These are phyloP conservation scores for Chlamydomonas applanata DNA, from an alignment of 139 green algal genomes.

Conservation along the genomic window DNA sequence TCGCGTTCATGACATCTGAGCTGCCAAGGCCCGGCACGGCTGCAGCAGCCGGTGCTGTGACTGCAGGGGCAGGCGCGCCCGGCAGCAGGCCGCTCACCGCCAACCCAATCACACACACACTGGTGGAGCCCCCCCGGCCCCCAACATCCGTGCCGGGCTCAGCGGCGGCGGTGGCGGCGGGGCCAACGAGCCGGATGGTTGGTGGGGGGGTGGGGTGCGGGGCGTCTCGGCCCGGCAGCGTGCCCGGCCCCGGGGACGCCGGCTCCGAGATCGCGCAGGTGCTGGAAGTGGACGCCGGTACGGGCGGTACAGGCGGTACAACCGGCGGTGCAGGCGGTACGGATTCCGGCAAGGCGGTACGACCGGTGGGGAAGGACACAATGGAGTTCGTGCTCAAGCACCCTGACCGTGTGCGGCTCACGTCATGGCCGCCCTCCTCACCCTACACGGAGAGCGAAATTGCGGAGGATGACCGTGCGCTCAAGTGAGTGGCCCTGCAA, in stretches of 20 bases:
- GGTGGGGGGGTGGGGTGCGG: background rate
- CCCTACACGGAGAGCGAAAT: background rate
- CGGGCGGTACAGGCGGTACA: background rate
- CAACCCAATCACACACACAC: conserved; percentile 1
- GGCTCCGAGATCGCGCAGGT: conserved; percentile 3
- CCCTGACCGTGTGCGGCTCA: background rate
- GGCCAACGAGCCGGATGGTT: background rate
- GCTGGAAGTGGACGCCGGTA: background rate
- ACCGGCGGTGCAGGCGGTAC: background rate
- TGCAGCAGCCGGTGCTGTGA: background rate
- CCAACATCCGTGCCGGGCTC: background rate
- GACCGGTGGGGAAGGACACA: conserved; percentile 10
- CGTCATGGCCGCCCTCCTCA: background rate
- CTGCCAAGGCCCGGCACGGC: background rate
- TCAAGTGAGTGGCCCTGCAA: conserved; percentile 3
- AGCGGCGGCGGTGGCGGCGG: background rate
- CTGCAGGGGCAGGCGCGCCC: background rate
- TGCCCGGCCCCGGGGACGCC: background rate
- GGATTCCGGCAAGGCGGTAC: too few species aligned
- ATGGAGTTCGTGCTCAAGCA: conserved; percentile 18
- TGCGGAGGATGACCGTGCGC: background rate
- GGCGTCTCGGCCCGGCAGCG: background rate
- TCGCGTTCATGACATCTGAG: background rate
- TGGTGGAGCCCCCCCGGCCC: background rate
- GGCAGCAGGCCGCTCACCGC: background rate